A percentile compares a stretch with the other conserved stretches of the same genome.
Conservation (phyloP, 1,284 basidiomycete species). For the Lignosus rhinocerotis region DNA sequence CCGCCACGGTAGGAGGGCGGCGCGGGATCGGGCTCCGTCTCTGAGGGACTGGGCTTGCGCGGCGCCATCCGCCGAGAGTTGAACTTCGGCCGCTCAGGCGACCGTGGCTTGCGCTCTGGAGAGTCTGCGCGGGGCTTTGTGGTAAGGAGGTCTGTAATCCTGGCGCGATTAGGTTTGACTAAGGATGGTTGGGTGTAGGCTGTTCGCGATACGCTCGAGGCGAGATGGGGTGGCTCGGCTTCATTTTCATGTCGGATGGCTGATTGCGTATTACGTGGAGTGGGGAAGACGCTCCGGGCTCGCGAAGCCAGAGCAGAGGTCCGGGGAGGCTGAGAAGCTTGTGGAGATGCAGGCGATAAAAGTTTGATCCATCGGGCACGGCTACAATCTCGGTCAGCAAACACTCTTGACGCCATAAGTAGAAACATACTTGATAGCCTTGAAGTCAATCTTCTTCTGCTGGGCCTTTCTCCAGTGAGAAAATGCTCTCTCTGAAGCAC, state of each 20-base stretch:
- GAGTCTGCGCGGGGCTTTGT: conserved; percentile 13
- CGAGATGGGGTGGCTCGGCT: conserved; percentile 22
- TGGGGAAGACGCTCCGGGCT: conserved; percentile 12
- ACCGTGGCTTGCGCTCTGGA: conserved; percentile 21
- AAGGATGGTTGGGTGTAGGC: conserved; percentile 27
- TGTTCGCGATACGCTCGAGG: conserved; percentile 29
- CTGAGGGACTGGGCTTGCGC: conserved; percentile 36
- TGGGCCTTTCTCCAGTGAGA: conserved; percentile 67
- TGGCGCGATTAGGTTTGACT: conserved; percentile 28
- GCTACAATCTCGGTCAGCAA: conserved; percentile 34
- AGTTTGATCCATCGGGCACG: conserved; percentile 72
- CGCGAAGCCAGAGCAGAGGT: conserved; percentile 16
- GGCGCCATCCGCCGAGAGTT: conserved; percentile 31
- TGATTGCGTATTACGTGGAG: conserved; percentile 31
- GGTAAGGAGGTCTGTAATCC: conserved; percentile 41
- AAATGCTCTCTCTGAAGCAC: conserved; percentile 51
- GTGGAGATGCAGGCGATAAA: conserved; percentile 44
- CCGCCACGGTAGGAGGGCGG: conserved; percentile 27
- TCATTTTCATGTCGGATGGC: conserved; percentile 31
- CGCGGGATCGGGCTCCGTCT: conserved; percentile 40
- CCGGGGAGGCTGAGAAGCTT: conserved; percentile 14
- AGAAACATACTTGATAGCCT: conserved; percentile 74
- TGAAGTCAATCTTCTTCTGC: conserved; percentile 68
- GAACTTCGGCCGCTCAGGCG: conserved; percentile 37
- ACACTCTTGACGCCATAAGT: not conserved